phyloP scores from a whole-genome alignment of 176 grass and related monocot species.

The Raddia distichophylla region DNA sequence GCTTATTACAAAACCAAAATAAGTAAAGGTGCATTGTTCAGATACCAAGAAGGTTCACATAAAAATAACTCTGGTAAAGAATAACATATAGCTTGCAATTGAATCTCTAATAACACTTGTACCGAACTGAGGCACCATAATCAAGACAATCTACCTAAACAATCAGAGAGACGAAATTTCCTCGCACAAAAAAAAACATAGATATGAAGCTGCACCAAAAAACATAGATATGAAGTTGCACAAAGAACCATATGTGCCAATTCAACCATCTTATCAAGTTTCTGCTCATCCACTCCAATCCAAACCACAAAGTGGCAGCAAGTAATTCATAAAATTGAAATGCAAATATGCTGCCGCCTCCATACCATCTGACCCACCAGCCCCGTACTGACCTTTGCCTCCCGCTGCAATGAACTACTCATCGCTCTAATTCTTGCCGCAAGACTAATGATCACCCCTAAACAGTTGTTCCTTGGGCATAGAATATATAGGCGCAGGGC shows the following conservation, averaged over 20 bases:
- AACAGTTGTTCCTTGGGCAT: background rate
- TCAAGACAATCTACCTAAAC: background rate
- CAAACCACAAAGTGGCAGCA: conserved; percentile 21
- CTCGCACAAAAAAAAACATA: conserved; percentile 1
- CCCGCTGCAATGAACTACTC: background rate
- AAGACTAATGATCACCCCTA: conserved; percentile 16
- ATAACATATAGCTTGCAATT: background rate
- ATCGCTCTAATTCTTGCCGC: background rate
- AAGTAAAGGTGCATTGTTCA: background rate
- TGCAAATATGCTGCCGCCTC: conserved; percentile 6
- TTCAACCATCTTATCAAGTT: background rate
- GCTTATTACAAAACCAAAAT: no score
- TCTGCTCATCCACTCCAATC: background rate
- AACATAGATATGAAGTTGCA: background rate
- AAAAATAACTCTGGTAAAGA: background rate
- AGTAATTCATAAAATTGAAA: conserved; percentile 6
- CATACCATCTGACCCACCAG: background rate
- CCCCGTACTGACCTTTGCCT: conserved; percentile 17
- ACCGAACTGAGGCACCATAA: background rate
- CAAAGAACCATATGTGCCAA: background rate
- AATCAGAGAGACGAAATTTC: conserved; percentile 9
- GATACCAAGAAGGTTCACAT: background rate
- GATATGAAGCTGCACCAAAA: background rate
- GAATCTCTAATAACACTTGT: background rate
- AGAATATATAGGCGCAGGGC: conserved; percentile 33